Base-by-base conservation (phyloP, 129 eudicot genomes). In the Tagetes patula region DNA sequence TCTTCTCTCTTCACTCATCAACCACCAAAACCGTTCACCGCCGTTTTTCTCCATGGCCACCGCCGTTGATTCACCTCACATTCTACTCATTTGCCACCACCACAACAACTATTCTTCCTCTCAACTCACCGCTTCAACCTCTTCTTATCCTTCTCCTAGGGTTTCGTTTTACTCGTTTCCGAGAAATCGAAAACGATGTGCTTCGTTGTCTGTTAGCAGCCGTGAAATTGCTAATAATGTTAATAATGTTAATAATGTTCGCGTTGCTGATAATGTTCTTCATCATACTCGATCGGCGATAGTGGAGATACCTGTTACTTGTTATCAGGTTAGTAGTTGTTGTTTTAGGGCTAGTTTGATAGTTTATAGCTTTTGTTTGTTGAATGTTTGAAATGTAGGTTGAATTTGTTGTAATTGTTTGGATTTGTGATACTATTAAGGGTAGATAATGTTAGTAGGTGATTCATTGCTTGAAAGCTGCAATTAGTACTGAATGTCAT, bases 241-340 rank as follows among this genome's bases (percentile, higher is more conserved):
- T 20, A 20, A 20, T 20, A 20, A 20, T 20, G 27, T 20, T 20
- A 20, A 20, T 20, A 20, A 80, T 72, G 76, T 73, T 72, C 86
- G 81, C 30, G 76, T 77, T 13, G 34, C 46, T 40, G 74, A 27
- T 56, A 76, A 37, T 84, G 87, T 39, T 60, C 85, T 43, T 60
- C 78, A 66, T 13, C 75, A 74, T 69, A 43, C 73, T 4, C 84
- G 66, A 67, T 75, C 82, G 3, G 79, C 84, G 10, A 42, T 71
- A 1, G 88, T 89, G 40, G 96, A 92, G 72, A 87, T 92, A 36
- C 97, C 97, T 50, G 94, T 89, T 74, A 83, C 88, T 34, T 92
- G 97, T 64, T 92, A 89, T 52, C 98, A 92, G 98, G 98, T 89
- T 52, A 37, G 20, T 42, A 14, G 2, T 67, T 20, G 27, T 39